phyloP scores from a whole-genome alignment of 805 yeast species.

The Saccharomycopsis babjevae region DNA sequence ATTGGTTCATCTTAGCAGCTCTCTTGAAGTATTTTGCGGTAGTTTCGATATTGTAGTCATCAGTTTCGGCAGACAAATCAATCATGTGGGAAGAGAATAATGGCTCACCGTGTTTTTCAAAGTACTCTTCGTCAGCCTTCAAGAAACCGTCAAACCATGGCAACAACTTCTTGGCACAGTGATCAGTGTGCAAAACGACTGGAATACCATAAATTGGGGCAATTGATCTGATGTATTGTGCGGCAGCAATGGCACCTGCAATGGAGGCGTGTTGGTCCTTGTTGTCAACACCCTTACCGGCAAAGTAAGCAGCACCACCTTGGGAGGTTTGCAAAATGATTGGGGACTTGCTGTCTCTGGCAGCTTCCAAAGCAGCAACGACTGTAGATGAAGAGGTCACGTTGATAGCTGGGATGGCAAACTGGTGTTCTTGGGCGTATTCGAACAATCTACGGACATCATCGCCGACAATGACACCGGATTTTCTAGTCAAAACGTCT shows the following conservation, averaged over 20 bases:
- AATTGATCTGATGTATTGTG: conserved; percentile 91
- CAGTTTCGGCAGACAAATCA: conserved; percentile 93
- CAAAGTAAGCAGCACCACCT: conserved; percentile 99
- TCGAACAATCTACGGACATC: conserved; percentile 78
- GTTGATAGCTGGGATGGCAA: conserved; percentile 97
- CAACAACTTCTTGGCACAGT: conserved; percentile 95
- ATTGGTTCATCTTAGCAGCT: conserved; percentile 89
- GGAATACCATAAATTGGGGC: conserved; percentile 97
- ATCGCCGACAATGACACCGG: conserved; percentile 98
- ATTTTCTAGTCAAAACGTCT: conserved; percentile 76
- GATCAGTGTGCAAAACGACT: conserved; percentile 95
- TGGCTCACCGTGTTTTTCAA: conserved; percentile 79
- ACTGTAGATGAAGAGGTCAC: conserved; percentile 97
- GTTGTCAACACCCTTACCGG: conserved; percentile 98
- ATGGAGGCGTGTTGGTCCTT: conserved; percentile 88
- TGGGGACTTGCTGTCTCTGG: conserved; percentile 90
- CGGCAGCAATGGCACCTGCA: conserved; percentile 94
- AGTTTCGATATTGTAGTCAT: conserved; percentile 88
- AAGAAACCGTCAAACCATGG: conserved; percentile 99
- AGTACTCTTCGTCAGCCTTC: conserved; percentile 91
- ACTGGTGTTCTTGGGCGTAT: conserved; percentile 86
- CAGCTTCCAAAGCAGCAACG: conserved; percentile 94
- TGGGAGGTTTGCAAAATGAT: conserved; percentile 94
- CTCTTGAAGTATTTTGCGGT: conserved; percentile 93
- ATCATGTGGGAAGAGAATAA: conserved; percentile 98